Conservation (phyloP, 176 grass and related monocot genomes). For the Aechmea fasciata region DNA sequence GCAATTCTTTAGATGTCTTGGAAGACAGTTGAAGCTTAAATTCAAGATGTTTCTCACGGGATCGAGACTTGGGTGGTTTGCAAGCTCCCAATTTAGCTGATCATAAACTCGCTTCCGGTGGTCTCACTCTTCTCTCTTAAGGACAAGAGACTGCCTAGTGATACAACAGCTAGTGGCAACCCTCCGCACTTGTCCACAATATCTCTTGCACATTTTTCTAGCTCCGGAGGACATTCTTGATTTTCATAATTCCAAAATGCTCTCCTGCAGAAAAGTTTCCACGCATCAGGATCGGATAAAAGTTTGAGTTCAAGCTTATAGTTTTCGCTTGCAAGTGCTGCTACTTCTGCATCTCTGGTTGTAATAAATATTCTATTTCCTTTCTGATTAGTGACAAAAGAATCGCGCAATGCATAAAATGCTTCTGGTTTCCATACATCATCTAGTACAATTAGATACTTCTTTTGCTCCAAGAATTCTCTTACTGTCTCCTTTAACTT, state of each 20-base stretch:
- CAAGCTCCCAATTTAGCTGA: slow-evolving; percentile 35
- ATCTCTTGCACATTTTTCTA: slow-evolving; percentile 7
- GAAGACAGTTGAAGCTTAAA: slow-evolving; percentile 17
- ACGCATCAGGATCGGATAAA: slow-evolving; percentile 18
- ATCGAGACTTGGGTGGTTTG: slow-evolving; percentile 23
- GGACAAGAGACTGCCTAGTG: slow-evolving; percentile 16
- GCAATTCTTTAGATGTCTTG: slow-evolving; percentile 21
- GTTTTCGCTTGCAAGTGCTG: slow-evolving; percentile 20
- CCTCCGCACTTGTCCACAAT: slow-evolving; percentile 37
- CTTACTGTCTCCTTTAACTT: slow-evolving; percentile 2
- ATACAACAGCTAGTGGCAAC: slow-evolving; percentile 34
- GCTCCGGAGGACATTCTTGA: slow-evolving; percentile 14
- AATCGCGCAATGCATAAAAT: slow-evolving; percentile 3
- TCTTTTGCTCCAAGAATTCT: slow-evolving; percentile 2
- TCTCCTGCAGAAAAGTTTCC: slow-evolving; percentile 31
- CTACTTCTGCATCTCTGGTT: slow-evolving; percentile 16
- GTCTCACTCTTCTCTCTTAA: background rate
- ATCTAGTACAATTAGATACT: slow-evolving; percentile 34
- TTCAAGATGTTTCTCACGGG: slow-evolving; percentile 14
- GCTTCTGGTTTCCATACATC: slow-evolving; percentile 22
- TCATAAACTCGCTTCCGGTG: slow-evolving; percentile 17
- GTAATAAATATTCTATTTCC: slow-evolving; percentile 25
- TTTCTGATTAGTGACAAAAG: slow-evolving; percentile 6
- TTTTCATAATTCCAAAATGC: slow-evolving; percentile 22
- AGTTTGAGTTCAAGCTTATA: slow-evolving; percentile 19